Conservation (phyloP, 2,329 filamentous ascomycete genomes). For the Dichotomopilus funicola region DNA sequence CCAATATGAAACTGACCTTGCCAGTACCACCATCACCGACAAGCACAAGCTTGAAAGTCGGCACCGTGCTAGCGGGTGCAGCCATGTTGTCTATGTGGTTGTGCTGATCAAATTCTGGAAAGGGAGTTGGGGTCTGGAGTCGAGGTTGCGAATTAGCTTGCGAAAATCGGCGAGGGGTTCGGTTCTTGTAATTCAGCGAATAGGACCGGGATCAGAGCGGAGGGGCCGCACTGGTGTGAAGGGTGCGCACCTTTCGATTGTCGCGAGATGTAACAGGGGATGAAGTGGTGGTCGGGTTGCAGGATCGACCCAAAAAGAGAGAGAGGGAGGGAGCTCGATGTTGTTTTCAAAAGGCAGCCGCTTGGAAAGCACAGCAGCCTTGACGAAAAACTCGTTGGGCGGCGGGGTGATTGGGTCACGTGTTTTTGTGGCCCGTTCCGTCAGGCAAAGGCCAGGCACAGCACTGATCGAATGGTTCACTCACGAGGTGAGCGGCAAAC, state of each 20-base stretch:
- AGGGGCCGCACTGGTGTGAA: background rate
- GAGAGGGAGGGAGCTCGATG: slow-evolving; percentile 22
- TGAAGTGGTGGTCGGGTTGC: slow-evolving; percentile 21
- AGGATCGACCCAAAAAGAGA: slow-evolving; percentile 10
- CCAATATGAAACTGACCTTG: slow-evolving; percentile 63
- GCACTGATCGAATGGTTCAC: too few species aligned
- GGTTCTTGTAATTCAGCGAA: slow-evolving; percentile 12
- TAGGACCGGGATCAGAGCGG: background rate
- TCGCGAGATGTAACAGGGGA: slow-evolving; percentile 13
- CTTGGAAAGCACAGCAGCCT: slow-evolving; percentile 23
- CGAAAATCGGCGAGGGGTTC: slow-evolving; percentile 4
- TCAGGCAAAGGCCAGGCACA: background rate
- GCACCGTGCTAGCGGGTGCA: slow-evolving; percentile 42
- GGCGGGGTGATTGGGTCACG: slow-evolving; percentile 24
- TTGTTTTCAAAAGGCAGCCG: slow-evolving; percentile 25
- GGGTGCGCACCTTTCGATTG: slow-evolving; percentile 17
- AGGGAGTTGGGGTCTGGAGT: slow-evolving; percentile 37
- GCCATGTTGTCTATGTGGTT: slow-evolving; percentile 53
- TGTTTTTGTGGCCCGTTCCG: slow-evolving; percentile 20
- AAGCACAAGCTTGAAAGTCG: slow-evolving; percentile 99
- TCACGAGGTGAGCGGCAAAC: too few species aligned
- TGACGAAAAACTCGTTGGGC: slow-evolving; percentile 28
- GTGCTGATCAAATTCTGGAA: slow-evolving; percentile 8
- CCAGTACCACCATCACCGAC: slow-evolving; percentile 98
- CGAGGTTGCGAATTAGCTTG: slow-evolving; percentile 15